These are phyloP conservation scores for Halophytophthora batemanensis DNA, from an alignment of 352 stramenopile species.

Conservation along the genomic window DNA sequence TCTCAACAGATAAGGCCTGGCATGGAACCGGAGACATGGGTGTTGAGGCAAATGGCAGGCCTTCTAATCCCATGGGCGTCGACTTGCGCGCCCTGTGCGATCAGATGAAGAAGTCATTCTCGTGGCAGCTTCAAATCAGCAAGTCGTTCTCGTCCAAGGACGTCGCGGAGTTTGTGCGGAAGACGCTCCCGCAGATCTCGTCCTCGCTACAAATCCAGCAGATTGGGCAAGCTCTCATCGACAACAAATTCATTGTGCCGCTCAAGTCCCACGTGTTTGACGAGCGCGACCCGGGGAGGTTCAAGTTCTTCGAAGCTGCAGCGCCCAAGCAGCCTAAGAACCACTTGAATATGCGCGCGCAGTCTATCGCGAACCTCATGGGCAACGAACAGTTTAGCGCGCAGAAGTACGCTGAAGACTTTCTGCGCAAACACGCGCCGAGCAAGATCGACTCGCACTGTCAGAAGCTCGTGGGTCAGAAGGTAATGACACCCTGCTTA, in stretches of 20 bases:
- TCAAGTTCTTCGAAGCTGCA: constrained; percentile 58
- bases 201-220: constrained; percentile 41
- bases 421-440: constrained; percentile 68
- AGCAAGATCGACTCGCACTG: constrained; percentile 79
- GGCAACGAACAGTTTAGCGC: constrained; percentile 60
- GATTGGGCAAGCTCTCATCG: constrained; percentile 64
- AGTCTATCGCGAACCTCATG: constrained; percentile 83
- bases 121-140: constrained; percentile 68
- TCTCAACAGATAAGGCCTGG: constrained; percentile 7
- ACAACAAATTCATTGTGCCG: constrained; percentile 67
- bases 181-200: constrained; percentile 35
- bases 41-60: neutral
- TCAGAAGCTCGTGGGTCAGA: constrained; percentile 69
- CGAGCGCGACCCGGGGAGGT: constrained; percentile 44
- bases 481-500: constrained; percentile 45
- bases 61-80: constrained; percentile 37
- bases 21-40: constrained; percentile 11
- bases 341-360: constrained; percentile 57
- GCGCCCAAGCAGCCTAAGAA: constrained; percentile 60
- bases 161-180: constrained; percentile 59
- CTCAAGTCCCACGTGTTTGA: constrained; percentile 80
- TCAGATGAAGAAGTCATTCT: constrained; percentile 71
- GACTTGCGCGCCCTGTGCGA: constrained; percentile 63
- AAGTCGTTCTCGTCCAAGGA: constrained; percentile 75
- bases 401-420: constrained; percentile 74